Conservation (phyloP, 2,329 filamentous ascomycete species). For the Raffaelea ambrosiae region DNA sequence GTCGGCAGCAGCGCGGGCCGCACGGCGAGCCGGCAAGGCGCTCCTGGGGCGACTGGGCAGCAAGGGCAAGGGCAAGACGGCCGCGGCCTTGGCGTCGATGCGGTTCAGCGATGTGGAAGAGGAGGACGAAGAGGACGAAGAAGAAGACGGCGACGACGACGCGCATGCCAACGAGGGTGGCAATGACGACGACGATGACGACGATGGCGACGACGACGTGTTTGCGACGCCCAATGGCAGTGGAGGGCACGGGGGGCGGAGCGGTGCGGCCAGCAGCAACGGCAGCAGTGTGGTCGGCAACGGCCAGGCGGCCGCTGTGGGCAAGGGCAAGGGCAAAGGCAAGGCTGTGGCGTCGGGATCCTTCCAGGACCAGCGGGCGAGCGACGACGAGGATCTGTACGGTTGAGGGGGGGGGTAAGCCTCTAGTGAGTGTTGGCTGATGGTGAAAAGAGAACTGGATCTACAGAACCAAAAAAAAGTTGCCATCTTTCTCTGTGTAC, state of each 20-base stretch:
- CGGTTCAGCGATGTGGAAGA: slow-evolving; percentile 25
- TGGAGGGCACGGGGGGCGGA: background rate
- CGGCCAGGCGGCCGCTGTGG: slow-evolving; percentile 13
- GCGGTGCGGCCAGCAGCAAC: slow-evolving; percentile 13
- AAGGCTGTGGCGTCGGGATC: slow-evolving; percentile 37
- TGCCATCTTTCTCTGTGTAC: no score
- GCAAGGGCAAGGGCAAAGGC: slow-evolving; percentile 47
- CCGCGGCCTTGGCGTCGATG: background rate
- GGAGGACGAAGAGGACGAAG: slow-evolving; percentile 23
- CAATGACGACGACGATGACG: slow-evolving; percentile 15
- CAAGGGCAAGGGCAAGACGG: slow-evolving; percentile 26
- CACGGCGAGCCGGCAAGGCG: slow-evolving; percentile 8
- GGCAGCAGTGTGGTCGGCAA: slow-evolving; percentile 18
- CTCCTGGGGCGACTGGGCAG: background rate
- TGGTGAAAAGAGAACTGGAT: background rate
- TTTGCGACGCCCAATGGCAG: background rate
- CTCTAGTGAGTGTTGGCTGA: background rate
- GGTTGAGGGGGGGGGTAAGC: slow-evolving; percentile 21
- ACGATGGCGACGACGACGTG: background rate
- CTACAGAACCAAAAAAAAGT: no score
- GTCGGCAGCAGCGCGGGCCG: slow-evolving; percentile 7
- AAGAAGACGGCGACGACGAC: slow-evolving; percentile 16
- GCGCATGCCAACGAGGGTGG: slow-evolving; percentile 14
- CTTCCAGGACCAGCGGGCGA: slow-evolving; percentile 45
- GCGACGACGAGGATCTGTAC: slow-evolving; percentile 50